phyloP scores from a whole-genome alignment of 2,329 filamentous ascomycete genomes.

The Lecanosticta acicola region DNA sequence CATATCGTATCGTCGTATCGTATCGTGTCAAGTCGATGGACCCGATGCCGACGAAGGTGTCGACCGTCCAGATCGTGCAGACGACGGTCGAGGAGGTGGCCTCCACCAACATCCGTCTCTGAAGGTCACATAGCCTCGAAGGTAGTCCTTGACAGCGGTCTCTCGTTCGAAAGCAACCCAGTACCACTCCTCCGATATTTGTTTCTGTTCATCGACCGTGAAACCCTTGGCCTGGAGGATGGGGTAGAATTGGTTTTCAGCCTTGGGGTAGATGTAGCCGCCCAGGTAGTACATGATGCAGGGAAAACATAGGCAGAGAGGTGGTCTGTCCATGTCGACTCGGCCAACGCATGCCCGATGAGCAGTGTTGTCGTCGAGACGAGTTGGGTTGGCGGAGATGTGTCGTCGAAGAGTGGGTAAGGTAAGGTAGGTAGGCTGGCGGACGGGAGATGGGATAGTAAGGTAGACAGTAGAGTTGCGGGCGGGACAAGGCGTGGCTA shows the following conservation, averaged over 20 bases:
- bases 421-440: background rate
- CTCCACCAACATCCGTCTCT: conserved; percentile 11
- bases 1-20: background rate
- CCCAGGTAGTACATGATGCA: conserved; percentile 21
- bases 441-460: background rate
- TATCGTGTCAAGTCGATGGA: background rate
- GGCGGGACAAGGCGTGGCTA: conserved; percentile 1
- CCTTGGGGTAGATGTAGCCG: conserved; percentile 17
- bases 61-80: background rate
- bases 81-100: background rate
- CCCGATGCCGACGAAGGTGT: conserved; percentile 1
- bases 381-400: background rate
- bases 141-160: conserved; percentile 21
- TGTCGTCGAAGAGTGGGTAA: background rate
- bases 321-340: conserved; percentile 12
- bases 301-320: conserved; percentile 22
- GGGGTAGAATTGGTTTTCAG: conserved; percentile 18
- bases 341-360: background rate
- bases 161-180: conserved; percentile 22
- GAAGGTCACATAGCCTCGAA: conserved; percentile 18
- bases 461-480: background rate
- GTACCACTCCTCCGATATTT: conserved; percentile 24
- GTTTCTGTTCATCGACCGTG: conserved; percentile 13
- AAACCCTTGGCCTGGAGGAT: conserved; percentile 18
- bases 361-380: too few relatives aligned